These are phyloP conservation scores for Oryza officinalis DNA, from an alignment of 176 grass and related monocot species.

Conservation along the genomic window DNA sequence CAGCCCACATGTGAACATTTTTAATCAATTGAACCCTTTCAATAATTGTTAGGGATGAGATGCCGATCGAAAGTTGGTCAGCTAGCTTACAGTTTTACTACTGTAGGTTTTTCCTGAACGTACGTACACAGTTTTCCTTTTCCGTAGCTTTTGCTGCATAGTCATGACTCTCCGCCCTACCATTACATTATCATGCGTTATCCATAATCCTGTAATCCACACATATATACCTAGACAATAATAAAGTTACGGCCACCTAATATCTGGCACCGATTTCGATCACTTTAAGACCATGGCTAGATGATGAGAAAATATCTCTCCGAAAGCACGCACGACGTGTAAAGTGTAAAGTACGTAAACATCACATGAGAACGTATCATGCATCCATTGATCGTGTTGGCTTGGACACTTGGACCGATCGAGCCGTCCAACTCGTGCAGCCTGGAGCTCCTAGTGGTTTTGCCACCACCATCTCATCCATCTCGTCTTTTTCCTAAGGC, in stretches of 20 bases:
- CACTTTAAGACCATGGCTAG: background rate
- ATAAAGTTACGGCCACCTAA: background rate
- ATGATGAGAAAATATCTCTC: background rate
- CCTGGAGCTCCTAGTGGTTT: conserved; percentile 44
- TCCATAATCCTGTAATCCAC: background rate
- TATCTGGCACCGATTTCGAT: background rate
- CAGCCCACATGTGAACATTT: background rate
- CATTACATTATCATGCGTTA: background rate
- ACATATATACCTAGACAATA: background rate
- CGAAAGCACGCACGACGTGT: background rate
- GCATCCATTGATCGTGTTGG: background rate
- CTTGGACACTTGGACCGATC: conserved; percentile 12
- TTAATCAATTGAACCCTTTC: background rate
- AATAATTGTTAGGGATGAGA: background rate
- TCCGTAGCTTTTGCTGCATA: background rate
- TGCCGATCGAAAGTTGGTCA: background rate
- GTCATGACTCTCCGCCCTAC: background rate
- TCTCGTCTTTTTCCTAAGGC: conserved; percentile 3
- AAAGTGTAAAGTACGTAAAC: conserved; percentile 7
- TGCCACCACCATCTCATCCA: conserved; percentile 15
- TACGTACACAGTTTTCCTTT: background rate
- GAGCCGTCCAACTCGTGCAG: conserved; percentile 36
- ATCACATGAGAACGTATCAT: background rate
- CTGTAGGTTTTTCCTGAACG: background rate
- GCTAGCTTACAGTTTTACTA: background rate